phyloP scores from a whole-genome alignment of 768 basidiomycete species.

The Suillus hirtellus region DNA sequence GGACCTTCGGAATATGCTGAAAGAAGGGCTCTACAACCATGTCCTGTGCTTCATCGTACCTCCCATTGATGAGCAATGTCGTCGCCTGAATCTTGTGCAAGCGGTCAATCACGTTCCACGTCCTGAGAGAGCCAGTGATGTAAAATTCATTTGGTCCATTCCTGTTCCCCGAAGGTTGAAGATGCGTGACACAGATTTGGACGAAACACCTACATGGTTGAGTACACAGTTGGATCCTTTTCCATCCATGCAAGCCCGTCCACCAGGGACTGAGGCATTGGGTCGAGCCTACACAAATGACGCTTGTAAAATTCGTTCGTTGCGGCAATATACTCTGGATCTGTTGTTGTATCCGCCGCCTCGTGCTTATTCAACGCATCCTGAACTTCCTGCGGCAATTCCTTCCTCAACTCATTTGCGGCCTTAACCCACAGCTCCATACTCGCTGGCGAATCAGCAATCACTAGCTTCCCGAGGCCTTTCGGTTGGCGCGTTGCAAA shows the following conservation, averaged over 20 bases:
- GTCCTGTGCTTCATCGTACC: constrained; percentile 39
- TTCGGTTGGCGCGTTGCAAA: constrained; percentile 38
- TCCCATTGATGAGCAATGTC: constrained; percentile 39
- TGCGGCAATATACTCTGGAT: constrained; percentile 46
- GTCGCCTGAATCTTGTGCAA: constrained; percentile 34
- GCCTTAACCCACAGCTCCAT: constrained; percentile 43
- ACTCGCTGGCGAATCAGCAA: constrained; percentile 46
- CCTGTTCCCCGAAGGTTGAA: constrained; percentile 25
- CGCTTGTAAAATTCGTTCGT: constrained; percentile 42
- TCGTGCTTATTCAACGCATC: constrained; percentile 47
- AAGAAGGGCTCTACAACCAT: constrained; percentile 35
- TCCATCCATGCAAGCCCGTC: constrained; percentile 35
- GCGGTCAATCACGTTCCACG: constrained; percentile 37
- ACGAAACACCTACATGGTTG: constrained; percentile 41
- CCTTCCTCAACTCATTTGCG: constrained; percentile 29
- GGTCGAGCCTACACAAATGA: constrained; percentile 46
- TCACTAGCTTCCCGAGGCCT: constrained; percentile 47
- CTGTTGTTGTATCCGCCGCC: constrained; percentile 42
- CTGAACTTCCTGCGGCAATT: constrained; percentile 43
- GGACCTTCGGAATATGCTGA: constrained; percentile 30
- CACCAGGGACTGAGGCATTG: constrained; percentile 43
- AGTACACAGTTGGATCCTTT: constrained; percentile 49
- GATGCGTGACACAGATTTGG: background rate
- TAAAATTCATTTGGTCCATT: constrained; percentile 42
- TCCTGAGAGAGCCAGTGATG: constrained; percentile 34